These are phyloP conservation scores for Toxoplasma gondii DNA, from an alignment of 169 alveolate genomes.

Conservation along the genomic window DNA sequence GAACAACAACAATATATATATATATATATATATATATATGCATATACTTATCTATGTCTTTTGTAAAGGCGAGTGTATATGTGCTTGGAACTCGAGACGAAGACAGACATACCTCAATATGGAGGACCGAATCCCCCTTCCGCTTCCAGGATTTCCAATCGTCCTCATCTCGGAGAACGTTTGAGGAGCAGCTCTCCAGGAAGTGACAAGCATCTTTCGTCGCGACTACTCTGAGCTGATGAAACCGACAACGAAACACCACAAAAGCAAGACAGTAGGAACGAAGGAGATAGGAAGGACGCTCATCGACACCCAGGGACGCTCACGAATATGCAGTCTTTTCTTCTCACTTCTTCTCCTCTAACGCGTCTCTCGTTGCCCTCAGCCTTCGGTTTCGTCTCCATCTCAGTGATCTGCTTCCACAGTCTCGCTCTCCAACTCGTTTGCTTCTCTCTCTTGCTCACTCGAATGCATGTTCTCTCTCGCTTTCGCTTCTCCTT, in stretches of 20 bases:
- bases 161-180: slow-evolving; percentile 35
- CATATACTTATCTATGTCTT: neutral
- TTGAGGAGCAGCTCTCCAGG: neutral
- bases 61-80: neutral
- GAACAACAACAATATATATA: neutral
- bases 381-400: no score
- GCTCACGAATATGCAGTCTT: neutral
- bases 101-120: slow-evolving; percentile 48
- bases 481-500: no score
- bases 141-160: slow-evolving; percentile 65
- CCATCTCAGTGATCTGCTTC: no score
- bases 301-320: neutral
- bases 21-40: neutral
- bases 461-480: no score
- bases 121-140: slow-evolving; percentile 63
- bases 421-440: no score
- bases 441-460: no score
- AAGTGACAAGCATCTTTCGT: neutral
- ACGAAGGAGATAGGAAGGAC: no score
- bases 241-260: neutral
- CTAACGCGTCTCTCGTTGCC: no score
- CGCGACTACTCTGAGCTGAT: slow-evolving; percentile 3
- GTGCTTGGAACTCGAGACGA: neutral
- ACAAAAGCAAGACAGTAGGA: neutral
- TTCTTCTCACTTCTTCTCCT: neutral